Percentiles rank a stretch among this genome's conserved stretches.
Evolutionary conservation across 306 rosid species (phyloP).

Genomic region (Quercus cerris): DNA sequence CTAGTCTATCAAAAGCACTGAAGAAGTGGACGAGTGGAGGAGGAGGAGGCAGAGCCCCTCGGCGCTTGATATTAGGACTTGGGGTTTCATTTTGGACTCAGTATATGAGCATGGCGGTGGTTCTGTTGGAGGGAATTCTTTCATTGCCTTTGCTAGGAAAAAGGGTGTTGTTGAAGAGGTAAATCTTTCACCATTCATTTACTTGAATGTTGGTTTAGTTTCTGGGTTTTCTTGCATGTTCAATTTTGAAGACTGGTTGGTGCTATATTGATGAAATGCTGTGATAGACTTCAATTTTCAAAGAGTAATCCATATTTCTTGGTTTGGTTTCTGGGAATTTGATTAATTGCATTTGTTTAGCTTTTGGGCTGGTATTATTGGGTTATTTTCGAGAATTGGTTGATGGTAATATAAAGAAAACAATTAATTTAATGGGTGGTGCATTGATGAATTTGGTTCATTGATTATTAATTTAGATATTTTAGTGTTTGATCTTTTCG

Average conservation of each 20-base stretch:
- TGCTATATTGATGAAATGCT: background rate
- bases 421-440: background rate
- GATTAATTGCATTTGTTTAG: background rate
- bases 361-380: background rate
- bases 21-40: slow-evolving; percentile 30
- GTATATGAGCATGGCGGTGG: slow-evolving; percentile 39
- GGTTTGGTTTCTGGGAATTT: background rate
- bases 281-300: background rate
- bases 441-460: background rate
- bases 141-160: slow-evolving; percentile 60
- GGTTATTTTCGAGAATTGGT: background rate
- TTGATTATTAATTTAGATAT: background rate
- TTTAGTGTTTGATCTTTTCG: background rate
- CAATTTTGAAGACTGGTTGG: background rate
- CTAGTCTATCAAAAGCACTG: background rate
- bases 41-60: slow-evolving; percentile 32
- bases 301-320: background rate
- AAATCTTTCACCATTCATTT: background rate
- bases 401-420: background rate
- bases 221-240: background rate
- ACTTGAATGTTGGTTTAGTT: background rate
- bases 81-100: slow-evolving; percentile 51
- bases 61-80: slow-evolving; percentile 56
- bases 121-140: slow-evolving; percentile 37
- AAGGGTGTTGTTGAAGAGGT: slow-evolving; percentile 57